phyloP scores from a whole-genome alignment of 2,329 filamentous ascomycete genomes.

The Fusarium aywerte region DNA sequence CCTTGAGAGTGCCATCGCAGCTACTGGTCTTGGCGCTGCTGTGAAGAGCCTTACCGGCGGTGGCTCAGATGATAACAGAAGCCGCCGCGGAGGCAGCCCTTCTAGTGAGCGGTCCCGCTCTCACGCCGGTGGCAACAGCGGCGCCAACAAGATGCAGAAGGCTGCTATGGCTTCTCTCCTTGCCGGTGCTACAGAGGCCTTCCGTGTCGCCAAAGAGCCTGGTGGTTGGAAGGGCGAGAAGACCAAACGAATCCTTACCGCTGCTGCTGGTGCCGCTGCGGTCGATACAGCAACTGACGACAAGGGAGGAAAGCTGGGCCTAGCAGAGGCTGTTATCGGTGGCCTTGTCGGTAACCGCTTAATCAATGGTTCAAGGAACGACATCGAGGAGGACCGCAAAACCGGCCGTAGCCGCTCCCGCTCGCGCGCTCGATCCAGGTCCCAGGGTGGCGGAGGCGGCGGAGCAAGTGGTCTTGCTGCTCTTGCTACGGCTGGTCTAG shows the following conservation, averaged over 20 bases:
- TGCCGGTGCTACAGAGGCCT: constrained; percentile 91
- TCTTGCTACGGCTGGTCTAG: constrained; percentile 70
- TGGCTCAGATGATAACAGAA: constrained; percentile 59
- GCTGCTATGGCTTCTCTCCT: constrained; percentile 91
- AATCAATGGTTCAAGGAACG: constrained; percentile 80
- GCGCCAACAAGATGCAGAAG: constrained; percentile 75
- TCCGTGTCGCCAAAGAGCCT: constrained; percentile 87
- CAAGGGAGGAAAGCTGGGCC: constrained; percentile 82
- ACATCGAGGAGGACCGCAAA: constrained; percentile 69
- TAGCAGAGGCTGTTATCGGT: constrained; percentile 87
- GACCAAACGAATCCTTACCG: constrained; percentile 89
- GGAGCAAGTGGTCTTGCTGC: constrained; percentile 65
- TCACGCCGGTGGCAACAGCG: constrained; percentile 54
- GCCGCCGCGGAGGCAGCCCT: constrained; percentile 59
- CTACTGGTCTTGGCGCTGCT: constrained; percentile 70
- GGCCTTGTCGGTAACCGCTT: constrained; percentile 87
- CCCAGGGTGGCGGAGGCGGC: constrained; percentile 56
- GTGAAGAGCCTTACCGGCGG: constrained; percentile 68
- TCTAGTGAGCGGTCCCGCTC: constrained; percentile 66
- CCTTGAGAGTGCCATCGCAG: constrained; percentile 70
- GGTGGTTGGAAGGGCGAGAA: constrained; percentile 92
- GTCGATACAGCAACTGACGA: constrained; percentile 81
- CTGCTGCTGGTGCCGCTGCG: constrained; percentile 84
- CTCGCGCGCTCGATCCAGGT: constrained; percentile 70
- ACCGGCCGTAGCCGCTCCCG: constrained; percentile 76